Base-by-base conservation (phyloP, 148 eudicot species). In the Euryodendron excelsum region DNA sequence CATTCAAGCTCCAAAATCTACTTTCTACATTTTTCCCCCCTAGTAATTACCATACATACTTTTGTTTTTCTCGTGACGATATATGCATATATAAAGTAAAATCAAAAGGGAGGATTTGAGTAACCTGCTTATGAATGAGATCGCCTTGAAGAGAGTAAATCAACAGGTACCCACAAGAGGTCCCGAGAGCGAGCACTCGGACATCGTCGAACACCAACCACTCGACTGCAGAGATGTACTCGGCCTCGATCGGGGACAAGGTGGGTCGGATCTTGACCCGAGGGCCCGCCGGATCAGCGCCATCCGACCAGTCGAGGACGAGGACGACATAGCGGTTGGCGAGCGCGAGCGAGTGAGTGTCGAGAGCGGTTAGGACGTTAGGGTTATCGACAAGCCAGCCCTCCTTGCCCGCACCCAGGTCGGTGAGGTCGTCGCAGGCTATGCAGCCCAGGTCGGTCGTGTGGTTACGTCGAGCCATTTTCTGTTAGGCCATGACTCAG, bases 121-220 rank as follows among this genome's bases (percentile, higher is more conserved):
- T 5, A 37, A 91, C 98, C 99, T 93, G 98, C 80, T 81, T 93
- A 79, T 93, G 97, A 79, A 96, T 89, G 77, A 96, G 94, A 34
- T 65, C 82, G 17, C 98, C 99, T 23, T 82, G 85, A 70, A 93
- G 84, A 17, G 94, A 87, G 64, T 82, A 96, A 85, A 96, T 84
- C 84, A 93, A 72, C 77, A 93, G 75, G 44, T 86, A 93, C 34
- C 99, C 99, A 80, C 88, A 82, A 27, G 97, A 93, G 69, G 97
- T 96, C 28, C 97, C 99, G 58, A 88, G 76, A 17, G 91, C 98
- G 68, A 96, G 90, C 70, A 88, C 99, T 27, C 93, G 79, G 55
- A 90, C 41, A 60, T 90, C 91, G 59, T 90, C 95, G 71, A 91
- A 96, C 63, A 89, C 98, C 71, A 96, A 81, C 98, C 99, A 96